Conservation (phyloP, 129 eudicot species). For the Tagetes erecta region DNA sequence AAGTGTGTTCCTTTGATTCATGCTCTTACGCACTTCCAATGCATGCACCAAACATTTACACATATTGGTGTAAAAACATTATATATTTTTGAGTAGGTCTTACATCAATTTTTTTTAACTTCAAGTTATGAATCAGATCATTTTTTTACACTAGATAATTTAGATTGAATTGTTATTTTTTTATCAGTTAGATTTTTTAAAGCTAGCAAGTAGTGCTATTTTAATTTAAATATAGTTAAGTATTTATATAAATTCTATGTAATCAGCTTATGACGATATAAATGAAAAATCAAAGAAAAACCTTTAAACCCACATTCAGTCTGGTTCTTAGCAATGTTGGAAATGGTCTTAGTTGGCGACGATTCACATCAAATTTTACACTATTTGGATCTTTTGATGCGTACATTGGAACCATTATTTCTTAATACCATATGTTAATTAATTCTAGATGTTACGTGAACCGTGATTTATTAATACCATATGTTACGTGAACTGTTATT, state of each 20-base stretch:
- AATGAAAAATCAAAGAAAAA: background rate
- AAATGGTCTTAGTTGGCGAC: background rate
- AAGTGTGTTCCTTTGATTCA: background rate
- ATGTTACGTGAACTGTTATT: too few species aligned
- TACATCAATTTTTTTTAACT: background rate
- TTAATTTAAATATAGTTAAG: background rate
- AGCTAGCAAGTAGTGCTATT: background rate
- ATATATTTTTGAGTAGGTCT: background rate
- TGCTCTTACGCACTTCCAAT: background rate
- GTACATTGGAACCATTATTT: background rate
- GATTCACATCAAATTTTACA: background rate
- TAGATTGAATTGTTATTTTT: background rate
- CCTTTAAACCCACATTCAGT: background rate
- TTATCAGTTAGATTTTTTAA: background rate
- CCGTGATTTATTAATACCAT: too few species aligned
- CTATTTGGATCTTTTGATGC: slow-evolving; percentile 1
- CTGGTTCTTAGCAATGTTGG: background rate
- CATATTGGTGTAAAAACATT: background rate
- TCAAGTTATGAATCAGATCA: background rate
- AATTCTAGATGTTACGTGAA: too few species aligned
- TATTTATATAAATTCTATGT: background rate
- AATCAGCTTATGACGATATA: background rate
- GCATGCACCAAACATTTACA: background rate
- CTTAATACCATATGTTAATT: too few species aligned
- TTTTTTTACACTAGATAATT: background rate